Percentiles rank a stretch among this genome's conserved stretches.
Conservation (phyloP, 2,329 filamentous ascomycete genomes). For the Aureobasidium melanogenum region DNA sequence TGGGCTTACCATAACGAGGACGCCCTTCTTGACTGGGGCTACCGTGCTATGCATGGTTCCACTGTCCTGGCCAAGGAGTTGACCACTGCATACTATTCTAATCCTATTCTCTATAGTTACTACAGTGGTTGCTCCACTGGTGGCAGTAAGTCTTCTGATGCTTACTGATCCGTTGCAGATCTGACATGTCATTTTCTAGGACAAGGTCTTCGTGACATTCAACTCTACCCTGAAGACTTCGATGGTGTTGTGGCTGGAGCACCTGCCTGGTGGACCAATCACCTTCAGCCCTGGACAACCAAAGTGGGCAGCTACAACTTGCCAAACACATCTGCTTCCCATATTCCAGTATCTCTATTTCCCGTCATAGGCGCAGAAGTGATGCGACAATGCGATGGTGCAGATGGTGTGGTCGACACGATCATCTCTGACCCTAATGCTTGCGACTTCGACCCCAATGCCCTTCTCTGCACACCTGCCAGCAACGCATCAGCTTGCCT, state of each 20-base stretch:
- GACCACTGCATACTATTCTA: constrained; percentile 40
- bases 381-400: constrained; percentile 41
- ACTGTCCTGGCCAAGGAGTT: constrained; percentile 41
- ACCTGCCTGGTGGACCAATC: constrained; percentile 43
- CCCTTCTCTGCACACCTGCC: constrained; percentile 29
- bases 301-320: constrained; percentile 41
- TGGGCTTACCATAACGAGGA: constrained; percentile 33
- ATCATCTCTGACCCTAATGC: constrained; percentile 40
- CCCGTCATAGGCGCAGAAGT: constrained; percentile 36
- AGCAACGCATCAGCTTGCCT: constrained; percentile 29
- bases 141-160: constrained; percentile 31
- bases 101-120: constrained; percentile 39
- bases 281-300: constrained; percentile 38
- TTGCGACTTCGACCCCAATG: constrained; percentile 38
- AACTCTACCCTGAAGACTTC: constrained; percentile 48
- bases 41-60: constrained; percentile 39
- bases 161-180: no score
- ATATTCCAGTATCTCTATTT: constrained; percentile 38
- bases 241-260: constrained; percentile 48
- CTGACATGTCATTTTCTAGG: not conserved
- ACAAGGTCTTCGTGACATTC: constrained; percentile 47
- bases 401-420: constrained; percentile 42
- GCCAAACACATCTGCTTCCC: constrained; percentile 35
- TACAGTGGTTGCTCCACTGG: constrained; percentile 53
- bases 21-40: constrained; percentile 31